Percentiles rank a stretch among this genome's conserved stretches.
These are phyloP conservation scores for Tubosaeta brunneosetosa DNA, from an alignment of 768 basidiomycete species.

Conservation along the genomic window DNA sequence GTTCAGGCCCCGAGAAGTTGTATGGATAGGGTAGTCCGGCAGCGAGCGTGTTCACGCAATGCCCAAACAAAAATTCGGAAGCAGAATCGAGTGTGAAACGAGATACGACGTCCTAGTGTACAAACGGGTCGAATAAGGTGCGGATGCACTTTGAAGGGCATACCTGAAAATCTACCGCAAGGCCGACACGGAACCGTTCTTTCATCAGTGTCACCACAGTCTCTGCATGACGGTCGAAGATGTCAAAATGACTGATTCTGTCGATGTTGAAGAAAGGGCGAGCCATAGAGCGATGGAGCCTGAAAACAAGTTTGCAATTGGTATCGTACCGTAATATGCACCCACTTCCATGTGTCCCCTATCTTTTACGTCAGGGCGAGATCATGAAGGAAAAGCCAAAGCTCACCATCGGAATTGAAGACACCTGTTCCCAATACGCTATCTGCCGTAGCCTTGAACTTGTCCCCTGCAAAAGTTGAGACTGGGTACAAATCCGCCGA, in stretches of 20 bases:
- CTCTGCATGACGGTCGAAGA: constrained; percentile 52
- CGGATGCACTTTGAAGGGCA: neutral
- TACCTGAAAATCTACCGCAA: constrained; percentile 60
- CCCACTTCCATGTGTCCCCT: constrained; percentile 73
- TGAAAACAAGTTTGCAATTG: constrained; percentile 12
- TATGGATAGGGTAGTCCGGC: constrained; percentile 37
- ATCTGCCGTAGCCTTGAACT: constrained; percentile 28
- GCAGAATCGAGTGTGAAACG: constrained; percentile 52
- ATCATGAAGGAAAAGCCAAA: neutral
- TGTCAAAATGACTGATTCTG: constrained; percentile 57
- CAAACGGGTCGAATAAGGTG: neutral
- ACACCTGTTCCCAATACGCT: constrained; percentile 47
- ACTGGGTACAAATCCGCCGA: neutral
- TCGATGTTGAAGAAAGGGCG: constrained; percentile 68
- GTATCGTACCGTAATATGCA: neutral
- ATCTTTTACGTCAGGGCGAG: constrained; percentile 1
- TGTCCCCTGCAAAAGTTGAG: constrained; percentile 23
- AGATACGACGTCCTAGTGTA: constrained; percentile 37
- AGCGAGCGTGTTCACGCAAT: constrained; percentile 37
- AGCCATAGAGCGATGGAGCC: constrained; percentile 63
- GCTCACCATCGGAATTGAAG: constrained; percentile 50
- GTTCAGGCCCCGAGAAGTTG: constrained; percentile 10
- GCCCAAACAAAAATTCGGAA: constrained; percentile 49
- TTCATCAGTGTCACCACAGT: constrained; percentile 43
- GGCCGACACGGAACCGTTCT: constrained; percentile 40